A percentile compares a stretch with the other conserved stretches of the same genome.
Conservation (phyloP, 2,329 filamentous ascomycete species). For the Fusarium tricinctum region DNA sequence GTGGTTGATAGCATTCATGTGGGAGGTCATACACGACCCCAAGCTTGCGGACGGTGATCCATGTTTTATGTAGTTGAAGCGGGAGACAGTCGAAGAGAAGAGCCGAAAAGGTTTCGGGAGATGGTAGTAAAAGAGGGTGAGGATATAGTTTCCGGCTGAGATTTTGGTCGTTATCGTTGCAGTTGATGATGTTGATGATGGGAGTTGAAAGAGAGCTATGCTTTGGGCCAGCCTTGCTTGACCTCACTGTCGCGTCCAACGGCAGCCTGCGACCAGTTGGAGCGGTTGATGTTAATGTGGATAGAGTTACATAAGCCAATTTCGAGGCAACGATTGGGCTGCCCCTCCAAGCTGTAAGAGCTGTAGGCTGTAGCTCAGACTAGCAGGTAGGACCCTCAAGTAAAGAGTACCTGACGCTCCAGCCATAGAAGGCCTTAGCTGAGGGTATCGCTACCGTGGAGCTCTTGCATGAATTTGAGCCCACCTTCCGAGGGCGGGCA, state of each 20-base stretch:
- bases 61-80: constrained; percentile 58
- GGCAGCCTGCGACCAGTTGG: constrained; percentile 53
- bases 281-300: constrained; percentile 20
- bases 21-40: constrained; percentile 73
- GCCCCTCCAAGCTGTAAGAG: constrained; percentile 32
- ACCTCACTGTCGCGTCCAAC: constrained; percentile 54
- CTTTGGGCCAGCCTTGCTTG: constrained; percentile 33
- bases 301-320: constrained; percentile 51
- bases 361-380: constrained; percentile 29
- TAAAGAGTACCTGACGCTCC: constrained; percentile 16
- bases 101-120: neutral
- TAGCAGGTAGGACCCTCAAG: neutral
- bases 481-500: constrained; percentile 26
- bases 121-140: neutral
- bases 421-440: neutral
- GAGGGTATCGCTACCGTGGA: constrained; percentile 29
- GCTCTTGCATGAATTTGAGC: constrained; percentile 32
- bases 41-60: constrained; percentile 81
- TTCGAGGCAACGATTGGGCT: constrained; percentile 51
- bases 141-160: neutral
- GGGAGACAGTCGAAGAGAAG: constrained; percentile 1
- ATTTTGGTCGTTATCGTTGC: constrained; percentile 2
- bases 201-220: constrained; percentile 28
- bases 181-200: constrained; percentile 34
- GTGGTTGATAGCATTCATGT: neutral